phyloP scores from a whole-genome alignment of 2,329 filamentous ascomycete species.

The Alternaria postmessia region DNA sequence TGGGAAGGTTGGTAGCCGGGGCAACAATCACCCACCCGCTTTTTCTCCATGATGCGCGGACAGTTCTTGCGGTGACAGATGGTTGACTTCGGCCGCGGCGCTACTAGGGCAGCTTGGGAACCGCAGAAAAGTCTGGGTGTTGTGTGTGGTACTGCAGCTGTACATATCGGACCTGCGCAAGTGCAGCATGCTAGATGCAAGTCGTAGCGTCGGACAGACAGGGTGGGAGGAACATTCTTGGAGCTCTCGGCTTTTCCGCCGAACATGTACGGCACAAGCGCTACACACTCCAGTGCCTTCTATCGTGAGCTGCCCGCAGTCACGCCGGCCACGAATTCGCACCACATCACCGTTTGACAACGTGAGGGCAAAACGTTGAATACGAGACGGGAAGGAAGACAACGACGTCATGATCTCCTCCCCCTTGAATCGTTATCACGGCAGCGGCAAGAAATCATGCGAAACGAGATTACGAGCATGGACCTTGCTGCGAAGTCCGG shows the following conservation, averaged over 20 bases:
- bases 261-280: not conserved
- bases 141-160: not conserved
- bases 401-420: slow-evolving; percentile 14
- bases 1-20: not conserved
- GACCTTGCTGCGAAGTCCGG: slow-evolving; percentile 6
- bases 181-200: not conserved
- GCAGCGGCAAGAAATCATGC: slow-evolving; percentile 8
- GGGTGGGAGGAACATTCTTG: not conserved
- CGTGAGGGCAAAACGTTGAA: not conserved
- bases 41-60: slow-evolving; percentile 8
- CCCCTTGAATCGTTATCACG: slow-evolving; percentile 9
- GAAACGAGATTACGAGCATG: slow-evolving; percentile 14
- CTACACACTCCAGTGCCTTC: not conserved
- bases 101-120: not conserved
- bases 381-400: not conserved
- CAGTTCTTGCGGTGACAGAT: slow-evolving; percentile 2
- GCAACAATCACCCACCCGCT: slow-evolving; percentile 6
- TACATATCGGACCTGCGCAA: slow-evolving; percentile 2
- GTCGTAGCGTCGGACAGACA: not conserved
- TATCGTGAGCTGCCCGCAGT: not conserved
- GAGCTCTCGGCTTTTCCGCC: not conserved
- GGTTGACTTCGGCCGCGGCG: not conserved
- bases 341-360: not conserved
- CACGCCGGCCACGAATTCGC: not conserved
- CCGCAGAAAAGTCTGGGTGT: not conserved